Evolutionary conservation across 257 asterid genomes (phyloP), one percentile per base, ranked within the genome.

Genomic region (Leonotis leonurus): DNA sequence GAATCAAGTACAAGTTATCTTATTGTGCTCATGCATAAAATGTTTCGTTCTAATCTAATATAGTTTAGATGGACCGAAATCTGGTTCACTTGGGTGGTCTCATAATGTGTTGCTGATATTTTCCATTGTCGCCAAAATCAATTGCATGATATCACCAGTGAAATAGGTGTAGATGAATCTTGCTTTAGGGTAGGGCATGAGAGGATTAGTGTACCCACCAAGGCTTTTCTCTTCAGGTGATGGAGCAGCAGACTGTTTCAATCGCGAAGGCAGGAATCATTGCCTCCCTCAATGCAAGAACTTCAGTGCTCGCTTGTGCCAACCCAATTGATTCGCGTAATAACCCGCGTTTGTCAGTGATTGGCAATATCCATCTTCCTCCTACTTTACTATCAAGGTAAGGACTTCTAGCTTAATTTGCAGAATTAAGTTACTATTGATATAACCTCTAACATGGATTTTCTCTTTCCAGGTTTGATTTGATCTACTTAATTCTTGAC

Each of bases 171-270:
- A 49, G 39, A 35, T 21, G 39, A 50, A n/a, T 27, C 35, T 4
- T 50, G 4, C 20, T 46, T 13, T 17, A n/a, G 9, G 20, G n/a
- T n/a, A 17, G 44, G n/a, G 69, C n/a, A n/a, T n/a, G n/a, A n/a
- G n/a, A n/a, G 27, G 29, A 65, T 30, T 29, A 8, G 21, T 32
- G 33, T 39, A 56, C 65, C 17, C 46, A 54, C 56, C 35, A 20
- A 64, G 25, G 18, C 33, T 16, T 48, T 73, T 49, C 50, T 68
- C 29, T 50, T 68, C 75, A 93, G 99, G 99, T 93, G 59, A 93
- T 93, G 99, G 99, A 93, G 81, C 99, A 93, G 68, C 99, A 93
- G 73, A 93, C 99, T 58, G 90, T 93, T 73, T 93, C 99, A 61
- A 87, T 93, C 55, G 99, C 99, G 6, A 93, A 93, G 78, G 99